These are phyloP conservation scores for Lyophyllum decastes DNA, from an alignment of 768 basidiomycete genomes.

Conservation along the genomic window DNA sequence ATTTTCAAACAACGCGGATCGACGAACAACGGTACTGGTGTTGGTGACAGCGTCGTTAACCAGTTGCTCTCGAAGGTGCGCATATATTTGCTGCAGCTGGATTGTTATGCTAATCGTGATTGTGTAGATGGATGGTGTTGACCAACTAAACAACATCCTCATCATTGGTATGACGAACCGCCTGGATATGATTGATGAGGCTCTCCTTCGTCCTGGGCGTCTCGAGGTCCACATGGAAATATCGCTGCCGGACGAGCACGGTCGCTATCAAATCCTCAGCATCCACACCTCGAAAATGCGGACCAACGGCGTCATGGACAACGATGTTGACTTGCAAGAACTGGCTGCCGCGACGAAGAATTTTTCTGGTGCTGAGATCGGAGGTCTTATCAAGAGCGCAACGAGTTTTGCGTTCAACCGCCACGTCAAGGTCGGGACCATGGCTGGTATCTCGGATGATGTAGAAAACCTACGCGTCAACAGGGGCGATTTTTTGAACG, in stretches of 20 bases:
- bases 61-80: conserved; percentile 93
- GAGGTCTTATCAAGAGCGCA: conserved; percentile 95
- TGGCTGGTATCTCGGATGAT: conserved; percentile 96
- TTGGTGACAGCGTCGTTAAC: conserved; percentile 99
- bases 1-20: conserved; percentile 99
- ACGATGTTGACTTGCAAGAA: conserved; percentile 80
- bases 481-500: conserved; percentile 82
- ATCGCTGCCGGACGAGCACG: conserved; percentile 91
- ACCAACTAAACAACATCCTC: conserved; percentile 97
- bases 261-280: conserved; percentile 88
- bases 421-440: conserved; percentile 96
- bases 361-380: conserved; percentile 96
- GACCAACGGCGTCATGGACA: conserved; percentile 84
- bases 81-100: background rate
- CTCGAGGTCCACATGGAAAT: conserved; percentile 99
- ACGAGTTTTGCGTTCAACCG: conserved; percentile 97
- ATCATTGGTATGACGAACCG: conserved; percentile 99
- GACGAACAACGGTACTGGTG: conserved; percentile 87
- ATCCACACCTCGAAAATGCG: conserved; percentile 98
- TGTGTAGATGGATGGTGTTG: conserved; percentile 95
- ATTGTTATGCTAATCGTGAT: background rate
- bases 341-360: conserved; percentile 90
- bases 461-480: conserved; percentile 92
- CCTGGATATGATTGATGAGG: conserved; percentile 98
- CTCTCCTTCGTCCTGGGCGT: conserved; percentile 94